These are phyloP conservation scores for Pseudocercospora eumusae DNA, from an alignment of 2,329 filamentous ascomycete genomes.

Conservation along the genomic window DNA sequence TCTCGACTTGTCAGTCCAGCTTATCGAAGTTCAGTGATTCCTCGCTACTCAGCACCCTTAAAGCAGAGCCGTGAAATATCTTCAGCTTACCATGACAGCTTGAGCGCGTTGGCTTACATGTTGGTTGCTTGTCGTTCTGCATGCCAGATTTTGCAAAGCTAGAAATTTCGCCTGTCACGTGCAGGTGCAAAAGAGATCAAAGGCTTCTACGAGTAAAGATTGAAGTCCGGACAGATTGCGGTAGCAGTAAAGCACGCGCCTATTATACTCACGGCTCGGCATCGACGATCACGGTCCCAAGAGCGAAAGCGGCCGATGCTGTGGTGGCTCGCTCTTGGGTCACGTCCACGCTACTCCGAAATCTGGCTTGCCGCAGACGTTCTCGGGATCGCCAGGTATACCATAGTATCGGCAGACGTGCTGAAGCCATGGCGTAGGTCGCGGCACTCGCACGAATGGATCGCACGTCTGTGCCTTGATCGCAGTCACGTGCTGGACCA, in stretches of 20 bases:
- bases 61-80: not conserved
- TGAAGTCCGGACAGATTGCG: not conserved
- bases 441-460: not conserved
- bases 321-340: not conserved
- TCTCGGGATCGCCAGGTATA: not conserved
- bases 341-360: not conserved
- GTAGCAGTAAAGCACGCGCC: not conserved
- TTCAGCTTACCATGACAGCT: not conserved
- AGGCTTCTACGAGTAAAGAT: not conserved
- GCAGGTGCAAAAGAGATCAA: not conserved
- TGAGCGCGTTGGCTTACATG: not conserved
- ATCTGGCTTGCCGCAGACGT: too few species aligned
- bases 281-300: not conserved
- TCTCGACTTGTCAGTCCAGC: not conserved
- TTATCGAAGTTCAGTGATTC: not conserved
- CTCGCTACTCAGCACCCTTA: not conserved
- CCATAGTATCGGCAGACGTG: not conserved
- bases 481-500: not conserved
- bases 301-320: not conserved
- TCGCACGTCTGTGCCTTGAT: not conserved
- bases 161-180: too few species aligned
- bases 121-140: not conserved
- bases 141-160: not conserved
- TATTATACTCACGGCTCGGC: not conserved
- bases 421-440: not conserved